Conservation (phyloP, 2,329 filamentous ascomycete species). For the Clonostachys solani region DNA sequence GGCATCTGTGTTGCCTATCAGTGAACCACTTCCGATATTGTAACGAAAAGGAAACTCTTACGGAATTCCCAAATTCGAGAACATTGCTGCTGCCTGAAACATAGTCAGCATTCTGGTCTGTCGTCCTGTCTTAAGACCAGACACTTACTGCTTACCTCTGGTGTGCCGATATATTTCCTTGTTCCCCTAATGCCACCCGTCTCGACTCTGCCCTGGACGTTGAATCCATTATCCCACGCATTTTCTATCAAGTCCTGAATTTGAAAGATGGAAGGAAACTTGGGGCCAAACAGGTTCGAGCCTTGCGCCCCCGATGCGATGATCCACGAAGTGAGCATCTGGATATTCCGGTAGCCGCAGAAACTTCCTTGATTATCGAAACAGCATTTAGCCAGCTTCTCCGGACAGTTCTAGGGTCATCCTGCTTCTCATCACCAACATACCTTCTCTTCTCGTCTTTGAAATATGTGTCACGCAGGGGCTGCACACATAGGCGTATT, state of each 20-base stretch:
- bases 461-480: constrained; percentile 73
- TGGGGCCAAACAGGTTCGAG: constrained; percentile 51
- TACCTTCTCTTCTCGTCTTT: constrained; percentile 72
- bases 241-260: constrained; percentile 84
- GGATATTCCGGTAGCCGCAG: constrained; percentile 93
- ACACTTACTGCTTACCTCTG: constrained; percentile 47
- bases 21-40: background rate
- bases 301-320: constrained; percentile 54
- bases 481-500: constrained; percentile 76
- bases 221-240: constrained; percentile 85
- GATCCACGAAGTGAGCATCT: constrained; percentile 83
- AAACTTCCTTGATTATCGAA: constrained; percentile 61
- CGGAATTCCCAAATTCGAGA: background rate
- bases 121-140: background rate
- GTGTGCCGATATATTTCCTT: constrained; percentile 91
- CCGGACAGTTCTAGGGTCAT: background rate
- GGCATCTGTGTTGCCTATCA: constrained; percentile 37
- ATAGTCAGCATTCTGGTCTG: background rate
- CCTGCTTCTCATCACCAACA: background rate
- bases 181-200: constrained; percentile 86
- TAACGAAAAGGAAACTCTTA: background rate
- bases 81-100: no score
- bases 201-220: constrained; percentile 67
- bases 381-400: background rate
- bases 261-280: constrained; percentile 71